Evolutionary conservation across 2,329 filamentous ascomycete species (phyloP).

Genomic region (Didymosphaeria variabile): DNA sequence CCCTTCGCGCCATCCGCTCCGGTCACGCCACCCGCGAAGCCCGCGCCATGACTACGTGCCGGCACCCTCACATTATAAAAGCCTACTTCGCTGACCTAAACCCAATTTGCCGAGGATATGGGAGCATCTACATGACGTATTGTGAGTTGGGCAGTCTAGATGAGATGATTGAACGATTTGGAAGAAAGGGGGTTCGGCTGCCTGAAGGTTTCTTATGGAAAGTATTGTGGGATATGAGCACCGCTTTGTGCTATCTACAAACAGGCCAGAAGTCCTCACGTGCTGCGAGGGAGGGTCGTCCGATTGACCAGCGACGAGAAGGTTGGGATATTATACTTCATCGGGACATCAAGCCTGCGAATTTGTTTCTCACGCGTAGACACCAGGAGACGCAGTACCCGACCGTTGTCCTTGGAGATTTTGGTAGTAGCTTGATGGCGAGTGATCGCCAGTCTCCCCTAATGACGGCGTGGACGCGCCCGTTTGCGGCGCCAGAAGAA

Average conservation of each 20-base stretch:
- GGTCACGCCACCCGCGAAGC: conserved; percentile 19
- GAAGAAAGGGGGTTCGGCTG: not conserved
- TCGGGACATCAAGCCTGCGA: conserved; percentile 30
- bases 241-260: conserved; percentile 24
- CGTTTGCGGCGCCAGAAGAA: conserved; percentile 10
- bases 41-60: conserved; percentile 6
- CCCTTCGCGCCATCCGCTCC: not conserved
- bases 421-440: conserved; percentile 18
- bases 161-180: conserved; percentile 14
- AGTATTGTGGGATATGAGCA: conserved; percentile 21
- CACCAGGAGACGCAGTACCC: conserved; percentile 13
- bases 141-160: conserved; percentile 29
- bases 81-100: conserved; percentile 7
- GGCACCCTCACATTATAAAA: conserved; percentile 16
- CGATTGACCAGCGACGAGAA: not conserved
- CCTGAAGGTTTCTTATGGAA: conserved; percentile 27
- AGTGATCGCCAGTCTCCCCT: not conserved
- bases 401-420: conserved; percentile 23
- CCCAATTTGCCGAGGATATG: not conserved
- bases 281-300: not conserved
- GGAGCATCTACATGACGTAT: conserved; percentile 23
- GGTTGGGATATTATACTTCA: conserved; percentile 25
- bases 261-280: conserved; percentile 16
- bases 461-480: not conserved
- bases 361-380: conserved; percentile 24